A percentile compares a stretch with the other conserved stretches of the same genome.
These are phyloP conservation scores for Calycina herbarum DNA, from an alignment of 2,329 filamentous ascomycete species.

Conservation along the genomic window DNA sequence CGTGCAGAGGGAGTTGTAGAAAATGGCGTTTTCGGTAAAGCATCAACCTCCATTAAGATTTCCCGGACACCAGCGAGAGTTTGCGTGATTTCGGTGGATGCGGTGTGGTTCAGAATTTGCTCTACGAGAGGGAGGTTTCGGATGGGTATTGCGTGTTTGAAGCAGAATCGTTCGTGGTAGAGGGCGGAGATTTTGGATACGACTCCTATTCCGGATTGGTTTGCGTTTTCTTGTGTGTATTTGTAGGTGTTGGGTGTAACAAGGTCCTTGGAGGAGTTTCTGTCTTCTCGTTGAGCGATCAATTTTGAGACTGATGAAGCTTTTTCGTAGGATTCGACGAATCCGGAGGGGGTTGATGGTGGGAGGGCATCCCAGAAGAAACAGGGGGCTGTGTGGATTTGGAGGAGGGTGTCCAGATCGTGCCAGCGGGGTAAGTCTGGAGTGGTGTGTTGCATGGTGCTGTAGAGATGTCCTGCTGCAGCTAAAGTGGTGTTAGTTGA, in stretches of 20 bases:
- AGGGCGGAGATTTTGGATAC: conserved; percentile 16
- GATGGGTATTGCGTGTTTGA: not conserved
- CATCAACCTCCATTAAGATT: not conserved
- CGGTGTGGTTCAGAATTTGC: conserved; percentile 10
- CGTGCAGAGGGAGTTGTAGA: not conserved
- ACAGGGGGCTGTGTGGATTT: conserved; percentile 18
- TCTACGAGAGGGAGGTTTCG: conserved; percentile 16
- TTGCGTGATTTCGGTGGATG: conserved; percentile 5
- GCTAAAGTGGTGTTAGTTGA: conserved; percentile 6
- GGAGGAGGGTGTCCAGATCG: conserved; percentile 24
- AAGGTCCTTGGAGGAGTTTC: not conserved
- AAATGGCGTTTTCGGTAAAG: not conserved
- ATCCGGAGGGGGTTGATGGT: conserved; percentile 6
- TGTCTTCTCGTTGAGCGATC: not conserved
- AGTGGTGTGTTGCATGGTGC: conserved; percentile 18
- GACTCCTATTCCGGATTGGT: conserved; percentile 12
- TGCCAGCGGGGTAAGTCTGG: conserved; percentile 17
- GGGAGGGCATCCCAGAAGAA: conserved; percentile 16
- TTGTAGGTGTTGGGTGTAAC: not conserved
- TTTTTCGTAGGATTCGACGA: not conserved
- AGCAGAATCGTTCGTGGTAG: conserved; percentile 14
- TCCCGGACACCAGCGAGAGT: conserved; percentile 5
- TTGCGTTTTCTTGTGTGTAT: not conserved
- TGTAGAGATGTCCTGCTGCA: conserved; percentile 24
- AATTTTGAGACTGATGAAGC: not conserved